Conservation (phyloP, 495 filamentous ascomycete species). For the Paragyromitra xinjiangensis region DNA sequence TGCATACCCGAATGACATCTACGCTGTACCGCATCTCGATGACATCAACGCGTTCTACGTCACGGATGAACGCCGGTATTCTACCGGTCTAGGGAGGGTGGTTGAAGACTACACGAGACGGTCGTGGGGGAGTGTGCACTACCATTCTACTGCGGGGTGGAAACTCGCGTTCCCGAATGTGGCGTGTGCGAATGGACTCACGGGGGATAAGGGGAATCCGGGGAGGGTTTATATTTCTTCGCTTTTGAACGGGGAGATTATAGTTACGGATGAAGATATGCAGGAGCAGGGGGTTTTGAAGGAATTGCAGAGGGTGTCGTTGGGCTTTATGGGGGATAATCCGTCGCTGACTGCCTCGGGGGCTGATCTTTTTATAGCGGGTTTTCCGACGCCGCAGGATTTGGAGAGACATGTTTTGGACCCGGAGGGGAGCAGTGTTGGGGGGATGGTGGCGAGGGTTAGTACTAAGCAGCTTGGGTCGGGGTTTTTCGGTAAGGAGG, state of each 20-base stretch:
- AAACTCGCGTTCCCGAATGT: slow-evolving; percentile 26
- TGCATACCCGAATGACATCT: slow-evolving; percentile 47
- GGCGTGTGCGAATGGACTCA: slow-evolving; percentile 48
- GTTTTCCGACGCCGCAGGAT: slow-evolving; percentile 11
- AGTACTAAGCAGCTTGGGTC: slow-evolving; percentile 50
- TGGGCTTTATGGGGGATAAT: slow-evolving; percentile 47
- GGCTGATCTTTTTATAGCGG: slow-evolving; percentile 49
- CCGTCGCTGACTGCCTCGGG: slow-evolving; percentile 26
- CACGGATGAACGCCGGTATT: slow-evolving; percentile 48
- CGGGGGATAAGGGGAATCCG: slow-evolving; percentile 29
- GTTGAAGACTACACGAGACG: slow-evolving; percentile 43
- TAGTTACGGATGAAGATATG: slow-evolving; percentile 37
- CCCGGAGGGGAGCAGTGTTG: slow-evolving; percentile 59
- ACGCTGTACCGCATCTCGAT: slow-evolving; percentile 50
- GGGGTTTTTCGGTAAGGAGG: slow-evolving; percentile 49
- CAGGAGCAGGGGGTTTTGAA: slow-evolving; percentile 22
- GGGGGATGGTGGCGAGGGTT: slow-evolving; percentile 64
- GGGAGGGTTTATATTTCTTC: slow-evolving; percentile 49
- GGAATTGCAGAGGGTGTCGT: slow-evolving; percentile 41
- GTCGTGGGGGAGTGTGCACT: slow-evolving; percentile 43
- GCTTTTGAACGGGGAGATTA: slow-evolving; percentile 26
- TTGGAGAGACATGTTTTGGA: not conserved
- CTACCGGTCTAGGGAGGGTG: not conserved
- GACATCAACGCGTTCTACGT: slow-evolving; percentile 42
- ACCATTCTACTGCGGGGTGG: slow-evolving; percentile 43